phyloP scores from a whole-genome alignment of 176 grass and related monocot genomes.

The Bromus sterilis region DNA sequence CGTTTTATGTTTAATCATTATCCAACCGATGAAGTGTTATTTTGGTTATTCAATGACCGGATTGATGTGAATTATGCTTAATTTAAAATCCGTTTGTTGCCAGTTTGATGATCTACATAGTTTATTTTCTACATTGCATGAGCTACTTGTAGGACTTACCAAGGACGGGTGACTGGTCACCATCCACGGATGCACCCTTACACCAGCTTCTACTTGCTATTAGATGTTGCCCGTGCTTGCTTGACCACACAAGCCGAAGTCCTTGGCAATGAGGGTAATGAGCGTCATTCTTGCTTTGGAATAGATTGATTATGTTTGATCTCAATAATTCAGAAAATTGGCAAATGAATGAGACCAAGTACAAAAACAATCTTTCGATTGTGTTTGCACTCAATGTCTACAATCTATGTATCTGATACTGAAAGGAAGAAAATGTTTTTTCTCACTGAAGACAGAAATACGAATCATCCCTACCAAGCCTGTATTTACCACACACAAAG shows the following conservation, averaged over 20 bases:
- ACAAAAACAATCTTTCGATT: not conserved
- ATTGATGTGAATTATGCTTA: no score
- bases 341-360: not conserved
- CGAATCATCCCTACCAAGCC: not conserved
- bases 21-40: no score
- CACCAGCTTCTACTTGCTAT: no score
- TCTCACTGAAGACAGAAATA: not conserved
- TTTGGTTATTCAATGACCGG: no score
- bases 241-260: no score
- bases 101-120: no score
- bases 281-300: not conserved
- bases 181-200: no score
- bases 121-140: no score
- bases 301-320: not conserved
- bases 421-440: conserved; percentile 2
- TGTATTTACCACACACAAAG: not conserved
- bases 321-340: not conserved
- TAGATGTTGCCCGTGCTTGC: not conserved
- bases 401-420: not conserved
- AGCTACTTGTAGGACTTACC: no score
- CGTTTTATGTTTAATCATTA: no score
- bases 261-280: not conserved
- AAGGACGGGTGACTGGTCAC: no score
- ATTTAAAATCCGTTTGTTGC: no score
- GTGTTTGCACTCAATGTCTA: not conserved